Evolutionary conservation across 768 basidiomycete genomes (phyloP).

Genomic region (Lentinula sp.): DNA sequence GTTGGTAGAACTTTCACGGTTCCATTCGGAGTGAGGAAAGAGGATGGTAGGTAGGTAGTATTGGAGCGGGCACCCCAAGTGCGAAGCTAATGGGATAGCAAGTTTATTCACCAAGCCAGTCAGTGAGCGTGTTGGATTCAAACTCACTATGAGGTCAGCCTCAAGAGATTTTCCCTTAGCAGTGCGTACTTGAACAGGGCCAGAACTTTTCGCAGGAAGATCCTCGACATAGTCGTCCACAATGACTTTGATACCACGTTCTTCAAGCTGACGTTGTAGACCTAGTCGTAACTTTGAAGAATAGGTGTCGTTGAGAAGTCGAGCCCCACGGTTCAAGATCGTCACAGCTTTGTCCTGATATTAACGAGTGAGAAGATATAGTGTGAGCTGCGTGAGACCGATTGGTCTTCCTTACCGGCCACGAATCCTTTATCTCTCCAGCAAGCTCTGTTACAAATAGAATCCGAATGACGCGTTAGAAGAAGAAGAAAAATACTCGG

Average conservation of each 20-base stretch:
- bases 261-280: slow-evolving; percentile 24
- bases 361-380: too few relatives aligned
- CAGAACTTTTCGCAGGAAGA: slow-evolving; percentile 26
- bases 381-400: too few relatives aligned
- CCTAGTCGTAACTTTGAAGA: slow-evolving; percentile 32
- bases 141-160: slow-evolving; percentile 40
- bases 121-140: slow-evolving; percentile 27
- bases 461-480: neutral
- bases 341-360: slow-evolving; percentile 21
- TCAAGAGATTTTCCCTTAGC: slow-evolving; percentile 26
- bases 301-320: slow-evolving; percentile 39
- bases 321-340: slow-evolving; percentile 34
- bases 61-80: slow-evolving; percentile 17
- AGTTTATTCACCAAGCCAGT: slow-evolving; percentile 5
- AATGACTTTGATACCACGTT: slow-evolving; percentile 27
- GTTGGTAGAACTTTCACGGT: slow-evolving; percentile 49
- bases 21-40: slow-evolving; percentile 20
- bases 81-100: slow-evolving; percentile 10
- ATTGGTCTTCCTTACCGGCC: slow-evolving; percentile 15
- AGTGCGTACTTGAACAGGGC: slow-evolving; percentile 30
- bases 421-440: slow-evolving; percentile 17
- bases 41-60: slow-evolving; percentile 27
- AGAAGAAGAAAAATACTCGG: slow-evolving; percentile 6
- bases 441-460: slow-evolving; percentile 15
- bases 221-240: slow-evolving; percentile 34